phyloP scores from a whole-genome alignment of 371 early-diverging fungal species.

The Globomyces sp. region DNA sequence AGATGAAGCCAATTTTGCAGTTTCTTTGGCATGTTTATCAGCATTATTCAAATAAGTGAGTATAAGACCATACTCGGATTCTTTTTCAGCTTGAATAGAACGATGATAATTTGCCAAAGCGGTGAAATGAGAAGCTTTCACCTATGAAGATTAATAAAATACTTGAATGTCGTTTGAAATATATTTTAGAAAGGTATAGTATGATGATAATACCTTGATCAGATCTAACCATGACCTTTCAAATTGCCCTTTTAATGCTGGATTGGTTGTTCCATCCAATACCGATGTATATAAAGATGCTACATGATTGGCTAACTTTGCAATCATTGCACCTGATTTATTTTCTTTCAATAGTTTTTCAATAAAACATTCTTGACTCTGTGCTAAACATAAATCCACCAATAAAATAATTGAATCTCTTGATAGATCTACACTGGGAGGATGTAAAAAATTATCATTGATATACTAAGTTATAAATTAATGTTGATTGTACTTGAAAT shows the following conservation, averaged over 20 bases:
- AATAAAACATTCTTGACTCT: constrained; percentile 92
- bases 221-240: constrained; percentile 44
- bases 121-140: constrained; percentile 67
- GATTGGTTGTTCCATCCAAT: constrained; percentile 52
- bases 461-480: constrained; percentile 55
- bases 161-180: no score
- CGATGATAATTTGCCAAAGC: constrained; percentile 81
- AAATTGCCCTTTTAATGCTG: constrained; percentile 42
- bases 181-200: neutral
- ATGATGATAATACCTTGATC: constrained; percentile 32
- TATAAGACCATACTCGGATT: constrained; percentile 80
- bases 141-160: constrained; percentile 45
- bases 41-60: constrained; percentile 77
- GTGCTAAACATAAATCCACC: constrained; percentile 82
- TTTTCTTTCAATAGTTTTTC: constrained; percentile 83
- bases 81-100: constrained; percentile 71
- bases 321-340: constrained; percentile 77
- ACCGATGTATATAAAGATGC: constrained; percentile 72
- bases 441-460: constrained; percentile 95
- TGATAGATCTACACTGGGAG: constrained; percentile 88
- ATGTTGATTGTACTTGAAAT: constrained; percentile 48
- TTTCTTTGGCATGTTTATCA: constrained; percentile 80
- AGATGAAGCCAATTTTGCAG: constrained; percentile 64
- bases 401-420: constrained; percentile 83
- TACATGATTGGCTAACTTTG: constrained; percentile 87